Conservation (phyloP, 768 basidiomycete species). For the Rhizopogon roseolus region DNA sequence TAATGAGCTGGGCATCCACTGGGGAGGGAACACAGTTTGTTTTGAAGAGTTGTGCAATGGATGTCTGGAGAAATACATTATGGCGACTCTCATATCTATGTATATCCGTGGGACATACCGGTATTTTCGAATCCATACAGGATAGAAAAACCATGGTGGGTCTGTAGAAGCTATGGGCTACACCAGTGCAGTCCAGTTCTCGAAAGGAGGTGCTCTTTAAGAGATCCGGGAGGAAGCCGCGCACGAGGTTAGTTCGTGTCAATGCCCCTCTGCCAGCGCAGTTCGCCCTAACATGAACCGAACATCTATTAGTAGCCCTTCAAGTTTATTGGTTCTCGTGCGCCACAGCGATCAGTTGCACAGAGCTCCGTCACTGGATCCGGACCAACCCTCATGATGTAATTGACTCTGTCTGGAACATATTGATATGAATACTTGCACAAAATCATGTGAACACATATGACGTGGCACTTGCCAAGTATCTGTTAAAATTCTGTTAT, state of each 20-base stretch:
- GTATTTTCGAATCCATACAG: constrained; percentile 15
- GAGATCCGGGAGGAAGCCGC: background rate
- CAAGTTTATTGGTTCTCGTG: no score
- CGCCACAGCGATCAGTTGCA: background rate
- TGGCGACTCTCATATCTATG: background rate
- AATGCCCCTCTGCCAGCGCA: background rate
- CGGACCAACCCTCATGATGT: no score
- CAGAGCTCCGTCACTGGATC: no score
- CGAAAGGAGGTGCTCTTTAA: background rate
- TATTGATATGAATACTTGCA: no score
- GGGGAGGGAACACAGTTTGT: constrained; percentile 24
- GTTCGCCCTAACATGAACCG: background rate
- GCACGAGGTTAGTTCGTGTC: background rate
- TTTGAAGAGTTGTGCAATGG: constrained; percentile 22
- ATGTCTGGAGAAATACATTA: constrained; percentile 7
- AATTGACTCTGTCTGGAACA: no score
- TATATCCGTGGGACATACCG: constrained; percentile 11
- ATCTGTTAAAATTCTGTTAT: no score
- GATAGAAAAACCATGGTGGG: background rate
- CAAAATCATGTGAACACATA: no score
- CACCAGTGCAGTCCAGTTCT: background rate
- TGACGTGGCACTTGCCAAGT: no score
- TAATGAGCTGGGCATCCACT: constrained; percentile 14
- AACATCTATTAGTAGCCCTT: background rate
- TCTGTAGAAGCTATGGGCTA: background rate